A percentile compares a stretch with the other conserved stretches of the same genome.
Evolutionary conservation across 139 green algal genomes (phyloP).

Genomic region (Coelastrella sp.): DNA sequence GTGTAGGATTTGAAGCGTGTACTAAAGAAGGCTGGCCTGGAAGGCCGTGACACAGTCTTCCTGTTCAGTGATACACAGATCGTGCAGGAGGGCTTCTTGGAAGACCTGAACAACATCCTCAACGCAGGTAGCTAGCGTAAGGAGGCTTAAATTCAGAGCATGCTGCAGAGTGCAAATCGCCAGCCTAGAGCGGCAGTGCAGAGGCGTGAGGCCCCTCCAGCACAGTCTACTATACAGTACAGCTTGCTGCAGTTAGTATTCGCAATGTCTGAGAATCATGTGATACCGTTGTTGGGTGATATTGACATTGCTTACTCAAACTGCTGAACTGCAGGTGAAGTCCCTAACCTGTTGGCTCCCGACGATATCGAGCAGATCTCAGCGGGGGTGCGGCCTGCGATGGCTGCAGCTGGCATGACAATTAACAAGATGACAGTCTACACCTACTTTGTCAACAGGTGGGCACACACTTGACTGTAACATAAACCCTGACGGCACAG

Average conservation of each 20-base stretch:
- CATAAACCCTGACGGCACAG: no score
- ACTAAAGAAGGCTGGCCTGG: constrained; percentile 64
- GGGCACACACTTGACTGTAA: no score
- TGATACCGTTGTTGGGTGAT: no score
- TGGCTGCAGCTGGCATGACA: constrained; percentile 68
- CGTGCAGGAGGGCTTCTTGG: constrained; percentile 80
- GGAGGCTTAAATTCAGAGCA: no score
- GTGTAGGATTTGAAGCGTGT: constrained; percentile 86
- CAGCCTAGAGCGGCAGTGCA: no score
- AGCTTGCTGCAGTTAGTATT: no score
- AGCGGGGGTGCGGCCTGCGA: constrained; percentile 71
- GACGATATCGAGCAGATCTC: constrained; percentile 86
- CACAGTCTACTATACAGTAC: no score
- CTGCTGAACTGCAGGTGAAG: constrained; percentile 73
- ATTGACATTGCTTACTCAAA: no score
- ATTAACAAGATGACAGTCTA: constrained; percentile 78
- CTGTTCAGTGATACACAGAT: constrained; percentile 88
- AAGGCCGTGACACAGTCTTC: constrained; percentile 71
- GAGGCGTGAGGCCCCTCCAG: no score
- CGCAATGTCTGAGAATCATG: no score
- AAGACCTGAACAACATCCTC: constrained; percentile 92
- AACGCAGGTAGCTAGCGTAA: constrained; percentile 64
- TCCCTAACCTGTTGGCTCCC: constrained; percentile 81
- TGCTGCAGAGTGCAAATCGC: no score
- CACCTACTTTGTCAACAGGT: constrained; percentile 67